Conservation (phyloP, 2,329 filamentous ascomycete species). For the Plectosphaerella cucumerina region DNA sequence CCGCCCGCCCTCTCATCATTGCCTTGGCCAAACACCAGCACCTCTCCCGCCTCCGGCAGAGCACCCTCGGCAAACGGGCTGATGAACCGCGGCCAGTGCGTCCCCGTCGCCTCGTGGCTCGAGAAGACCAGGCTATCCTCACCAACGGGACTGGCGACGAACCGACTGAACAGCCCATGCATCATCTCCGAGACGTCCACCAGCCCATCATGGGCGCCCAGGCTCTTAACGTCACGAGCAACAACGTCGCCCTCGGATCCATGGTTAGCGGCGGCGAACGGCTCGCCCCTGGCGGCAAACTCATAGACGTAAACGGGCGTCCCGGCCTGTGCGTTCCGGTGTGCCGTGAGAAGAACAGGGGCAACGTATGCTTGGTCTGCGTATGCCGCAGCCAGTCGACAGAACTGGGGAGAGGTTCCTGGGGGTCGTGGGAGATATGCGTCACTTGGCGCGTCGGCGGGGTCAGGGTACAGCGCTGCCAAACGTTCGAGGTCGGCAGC, state of each 20-base stretch:
- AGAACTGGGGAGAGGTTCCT: slow-evolving; percentile 49
- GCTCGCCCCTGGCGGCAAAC: slow-evolving; percentile 44
- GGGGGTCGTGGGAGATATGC: slow-evolving; percentile 20
- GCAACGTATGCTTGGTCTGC: slow-evolving; percentile 62
- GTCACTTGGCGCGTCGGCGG: slow-evolving; percentile 27
- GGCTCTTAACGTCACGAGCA: slow-evolving; percentile 32
- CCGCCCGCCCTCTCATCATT: slow-evolving; percentile 45
- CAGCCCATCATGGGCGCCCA: slow-evolving; percentile 32
- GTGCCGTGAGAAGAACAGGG: slow-evolving; percentile 57
- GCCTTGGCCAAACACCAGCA: slow-evolving; percentile 55
- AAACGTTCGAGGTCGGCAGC: slow-evolving; percentile 48
- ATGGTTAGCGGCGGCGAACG: slow-evolving; percentile 38
- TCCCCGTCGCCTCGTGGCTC: slow-evolving; percentile 9
- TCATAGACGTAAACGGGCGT: slow-evolving; percentile 51
- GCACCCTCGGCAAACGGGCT: slow-evolving; percentile 28
- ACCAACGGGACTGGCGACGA: slow-evolving; percentile 15
- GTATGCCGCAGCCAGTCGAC: slow-evolving; percentile 56
- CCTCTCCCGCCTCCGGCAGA: slow-evolving; percentile 19
- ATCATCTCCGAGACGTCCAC: slow-evolving; percentile 32
- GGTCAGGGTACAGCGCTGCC: slow-evolving; percentile 59
- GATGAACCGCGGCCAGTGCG: slow-evolving; percentile 38
- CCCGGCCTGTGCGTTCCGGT: slow-evolving; percentile 29
- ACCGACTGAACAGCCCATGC: slow-evolving; percentile 36
- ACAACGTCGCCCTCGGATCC: slow-evolving; percentile 40
- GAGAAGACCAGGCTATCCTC: slow-evolving; percentile 27